A percentile compares a stretch with the other conserved stretches of the same genome.
Conservation (phyloP, 306 rosid species). For the Mimosa bimucronata region DNA sequence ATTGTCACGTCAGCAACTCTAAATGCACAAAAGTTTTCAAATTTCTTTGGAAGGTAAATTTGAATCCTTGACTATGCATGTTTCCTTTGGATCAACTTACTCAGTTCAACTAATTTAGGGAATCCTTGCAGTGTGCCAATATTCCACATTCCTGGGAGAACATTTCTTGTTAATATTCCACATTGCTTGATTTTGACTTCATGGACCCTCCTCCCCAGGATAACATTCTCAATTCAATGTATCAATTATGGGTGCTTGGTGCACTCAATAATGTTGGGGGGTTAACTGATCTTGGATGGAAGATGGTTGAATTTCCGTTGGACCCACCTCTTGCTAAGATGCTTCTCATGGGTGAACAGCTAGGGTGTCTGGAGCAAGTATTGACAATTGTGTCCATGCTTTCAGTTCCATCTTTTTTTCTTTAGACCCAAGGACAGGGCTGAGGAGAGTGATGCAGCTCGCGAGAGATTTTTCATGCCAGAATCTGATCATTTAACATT, state of each 20-base stretch:
- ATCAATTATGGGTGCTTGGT: slow-evolving; percentile 97
- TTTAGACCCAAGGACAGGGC: slow-evolving; percentile 94
- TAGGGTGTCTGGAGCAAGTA: slow-evolving; percentile 86
- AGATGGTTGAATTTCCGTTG: slow-evolving; percentile 97
- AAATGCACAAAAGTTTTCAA: slow-evolving; percentile 88
- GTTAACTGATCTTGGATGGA: slow-evolving; percentile 94
- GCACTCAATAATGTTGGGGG: slow-evolving; percentile 95
- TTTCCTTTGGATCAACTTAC: slow-evolving; percentile 23
- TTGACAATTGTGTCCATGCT: slow-evolving; percentile 96
- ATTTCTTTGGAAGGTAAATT: slow-evolving; percentile 93
- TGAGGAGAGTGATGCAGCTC: slow-evolving; percentile 98
- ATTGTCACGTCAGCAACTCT: slow-evolving; percentile 97
- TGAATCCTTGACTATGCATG: slow-evolving; percentile 14
- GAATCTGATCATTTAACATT: slow-evolving; percentile 94
- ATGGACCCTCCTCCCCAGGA: slow-evolving; percentile 99
- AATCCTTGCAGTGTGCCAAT: slow-evolving; percentile 79
- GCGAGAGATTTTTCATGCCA: slow-evolving; percentile 87
- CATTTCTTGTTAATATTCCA: slow-evolving; percentile 90
- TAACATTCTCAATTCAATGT: slow-evolving; percentile 97
- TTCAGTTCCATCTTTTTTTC: slow-evolving; percentile 95
- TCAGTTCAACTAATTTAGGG: slow-evolving; percentile 31
- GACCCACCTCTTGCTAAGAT: slow-evolving; percentile 99
- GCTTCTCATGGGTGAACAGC: slow-evolving; percentile 87
- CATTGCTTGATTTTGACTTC: slow-evolving; percentile 93
- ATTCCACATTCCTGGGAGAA: slow-evolving; percentile 94